Percentiles rank a stretch among this genome's conserved stretches.
These are phyloP conservation scores for Blastobotrys terrestris DNA, from an alignment of 805 yeast species.

Conservation along the genomic window DNA sequence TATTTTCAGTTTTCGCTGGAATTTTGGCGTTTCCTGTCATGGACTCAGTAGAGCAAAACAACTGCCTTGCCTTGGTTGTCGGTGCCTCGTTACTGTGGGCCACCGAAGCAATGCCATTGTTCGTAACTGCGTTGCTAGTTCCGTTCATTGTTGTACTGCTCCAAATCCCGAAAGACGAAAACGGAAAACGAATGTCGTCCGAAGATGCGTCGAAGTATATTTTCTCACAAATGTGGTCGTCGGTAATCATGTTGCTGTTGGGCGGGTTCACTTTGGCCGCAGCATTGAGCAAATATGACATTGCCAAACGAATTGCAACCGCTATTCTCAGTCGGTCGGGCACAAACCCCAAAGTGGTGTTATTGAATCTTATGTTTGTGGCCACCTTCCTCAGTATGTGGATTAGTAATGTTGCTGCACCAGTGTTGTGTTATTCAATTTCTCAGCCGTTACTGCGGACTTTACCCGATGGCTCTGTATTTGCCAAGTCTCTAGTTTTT, in stretches of 20 bases:
- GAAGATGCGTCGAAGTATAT: constrained; percentile 72
- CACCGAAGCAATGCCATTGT: constrained; percentile 87
- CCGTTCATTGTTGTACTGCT: constrained; percentile 76
- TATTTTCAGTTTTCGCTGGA: constrained; percentile 43
- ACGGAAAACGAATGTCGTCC: constrained; percentile 50
- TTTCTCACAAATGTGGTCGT: constrained; percentile 88
- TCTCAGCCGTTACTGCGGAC: constrained; percentile 86
- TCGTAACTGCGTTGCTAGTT: constrained; percentile 77
- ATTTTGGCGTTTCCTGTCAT: constrained; percentile 38
- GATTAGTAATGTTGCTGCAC: constrained; percentile 97
- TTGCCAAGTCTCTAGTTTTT: constrained; percentile 75
- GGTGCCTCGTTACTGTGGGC: constrained; percentile 91
- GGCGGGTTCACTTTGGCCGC: constrained; percentile 97
- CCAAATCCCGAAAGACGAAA: constrained; percentile 59
- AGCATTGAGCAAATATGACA: constrained; percentile 82
- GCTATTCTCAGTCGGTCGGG: constrained; percentile 78
- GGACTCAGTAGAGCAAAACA: constrained; percentile 57
- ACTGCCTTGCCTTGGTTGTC: constrained; percentile 78
- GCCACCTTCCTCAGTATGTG: constrained; percentile 87
- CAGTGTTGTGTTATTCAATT: constrained; percentile 85
- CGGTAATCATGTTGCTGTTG: constrained; percentile 78
- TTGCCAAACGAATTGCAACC: constrained; percentile 82
- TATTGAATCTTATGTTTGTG: constrained; percentile 77
- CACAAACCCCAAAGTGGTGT: constrained; percentile 69
- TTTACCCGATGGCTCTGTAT: constrained; percentile 67